Conservation (phyloP, 1,284 basidiomycete genomes). For the Puccinia novopanici region DNA sequence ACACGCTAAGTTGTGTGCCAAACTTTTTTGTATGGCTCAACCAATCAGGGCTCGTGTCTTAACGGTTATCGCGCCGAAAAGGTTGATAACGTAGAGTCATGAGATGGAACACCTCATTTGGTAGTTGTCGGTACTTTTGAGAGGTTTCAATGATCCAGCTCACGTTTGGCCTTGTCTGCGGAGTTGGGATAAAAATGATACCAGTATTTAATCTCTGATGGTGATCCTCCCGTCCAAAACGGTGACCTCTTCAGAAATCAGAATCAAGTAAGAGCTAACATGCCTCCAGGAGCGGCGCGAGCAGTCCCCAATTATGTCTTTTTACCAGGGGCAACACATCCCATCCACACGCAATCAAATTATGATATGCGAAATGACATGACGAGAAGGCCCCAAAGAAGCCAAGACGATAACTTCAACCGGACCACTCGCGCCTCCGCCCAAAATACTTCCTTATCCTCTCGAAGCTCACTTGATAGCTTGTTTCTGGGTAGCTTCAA, state of each 20-base stretch:
- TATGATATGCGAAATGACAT: background rate
- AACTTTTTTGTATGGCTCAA: background rate
- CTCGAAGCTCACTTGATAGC: background rate
- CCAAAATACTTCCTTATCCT: background rate
- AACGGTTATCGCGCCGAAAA: background rate
- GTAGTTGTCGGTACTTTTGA: too few relatives aligned
- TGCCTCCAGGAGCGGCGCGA: slow-evolving; percentile 4
- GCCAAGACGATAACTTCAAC: slow-evolving; percentile 14
- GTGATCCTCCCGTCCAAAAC: background rate
- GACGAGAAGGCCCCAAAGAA: background rate
- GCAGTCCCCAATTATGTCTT: slow-evolving; percentile 19
- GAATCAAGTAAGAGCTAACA: background rate
- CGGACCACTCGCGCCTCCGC: background rate
- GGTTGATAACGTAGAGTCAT: background rate
- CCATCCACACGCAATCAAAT: slow-evolving; percentile 29
- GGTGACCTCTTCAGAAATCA: background rate
- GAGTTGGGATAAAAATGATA: background rate
- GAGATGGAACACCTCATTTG: too few relatives aligned
- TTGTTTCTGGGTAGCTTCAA: slow-evolving; percentile 3
- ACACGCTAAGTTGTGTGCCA: background rate
- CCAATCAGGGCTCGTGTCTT: background rate
- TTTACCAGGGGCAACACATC: slow-evolving; percentile 19
- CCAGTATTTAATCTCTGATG: background rate
- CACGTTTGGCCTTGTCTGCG: background rate
- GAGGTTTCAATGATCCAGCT: background rate